phyloP scores from a whole-genome alignment of 805 yeast species.

The Scheffersomyces stipitis region DNA sequence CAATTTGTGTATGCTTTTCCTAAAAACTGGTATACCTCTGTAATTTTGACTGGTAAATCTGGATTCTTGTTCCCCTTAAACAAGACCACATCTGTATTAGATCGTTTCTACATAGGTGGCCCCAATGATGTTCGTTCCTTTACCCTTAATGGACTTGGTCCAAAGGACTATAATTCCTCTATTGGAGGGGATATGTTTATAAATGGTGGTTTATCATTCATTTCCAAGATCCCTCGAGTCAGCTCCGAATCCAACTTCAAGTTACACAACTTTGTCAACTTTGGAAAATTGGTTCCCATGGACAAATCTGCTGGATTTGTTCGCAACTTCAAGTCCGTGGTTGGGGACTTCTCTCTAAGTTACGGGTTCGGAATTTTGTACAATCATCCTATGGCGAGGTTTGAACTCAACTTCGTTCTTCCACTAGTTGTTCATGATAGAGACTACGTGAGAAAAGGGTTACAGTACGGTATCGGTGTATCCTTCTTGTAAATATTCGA shows the following conservation, averaged over 20 bases:
- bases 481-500: constrained; percentile 52
- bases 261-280: constrained; percentile 48
- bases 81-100: constrained; percentile 39
- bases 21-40: constrained; percentile 15
- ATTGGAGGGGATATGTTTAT: constrained; percentile 54
- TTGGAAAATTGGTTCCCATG: constrained; percentile 43
- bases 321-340: constrained; percentile 5
- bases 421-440: constrained; percentile 46
- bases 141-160: constrained; percentile 52
- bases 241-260: constrained; percentile 46
- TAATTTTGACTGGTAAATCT: constrained; percentile 30
- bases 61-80: constrained; percentile 30
- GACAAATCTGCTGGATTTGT: constrained; percentile 8
- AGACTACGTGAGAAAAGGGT: constrained; percentile 50
- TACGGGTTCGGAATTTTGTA: constrained; percentile 52
- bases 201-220: constrained; percentile 45
- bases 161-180: constrained; percentile 48
- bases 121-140: constrained; percentile 59
- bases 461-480: constrained; percentile 61
- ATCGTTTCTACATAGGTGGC: constrained; percentile 58
- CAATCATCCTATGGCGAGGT: constrained; percentile 58
- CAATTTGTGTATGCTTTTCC: constrained; percentile 28
- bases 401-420: constrained; percentile 55
- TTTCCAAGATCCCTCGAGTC: constrained; percentile 43
- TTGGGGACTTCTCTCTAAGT: constrained; percentile 32